Conservation (phyloP, 192 early-diverging fungal species). For the Backusella morwellensis region DNA sequence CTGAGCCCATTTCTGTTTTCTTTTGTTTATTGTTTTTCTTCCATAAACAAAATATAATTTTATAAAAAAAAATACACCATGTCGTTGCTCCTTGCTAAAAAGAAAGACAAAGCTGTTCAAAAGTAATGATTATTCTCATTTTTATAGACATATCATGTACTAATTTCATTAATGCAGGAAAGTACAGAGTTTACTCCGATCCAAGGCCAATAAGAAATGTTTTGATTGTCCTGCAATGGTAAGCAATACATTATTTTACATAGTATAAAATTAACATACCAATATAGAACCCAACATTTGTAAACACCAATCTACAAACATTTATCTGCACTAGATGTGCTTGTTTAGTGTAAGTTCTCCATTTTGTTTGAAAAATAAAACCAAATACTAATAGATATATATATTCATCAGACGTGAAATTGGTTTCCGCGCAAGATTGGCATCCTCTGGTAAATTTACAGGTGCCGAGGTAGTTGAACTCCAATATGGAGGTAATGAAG, state of each 20-base stretch:
- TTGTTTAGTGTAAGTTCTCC: neutral
- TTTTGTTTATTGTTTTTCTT: neutral
- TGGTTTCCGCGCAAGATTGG: neutral
- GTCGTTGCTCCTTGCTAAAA: neutral
- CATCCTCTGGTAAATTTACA: neutral
- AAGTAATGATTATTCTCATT: neutral
- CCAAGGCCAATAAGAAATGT: neutral
- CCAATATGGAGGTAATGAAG: neutral
- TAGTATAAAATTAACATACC: neutral
- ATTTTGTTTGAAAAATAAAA: neutral
- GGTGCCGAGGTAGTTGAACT: neutral
- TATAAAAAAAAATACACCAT: neutral
- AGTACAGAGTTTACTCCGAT: neutral
- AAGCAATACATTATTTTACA: neutral
- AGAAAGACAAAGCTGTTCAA: constrained; percentile 4
- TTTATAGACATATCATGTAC: neutral
- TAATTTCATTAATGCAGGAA: neutral
- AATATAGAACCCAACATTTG: neutral
- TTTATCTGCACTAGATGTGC: neutral
- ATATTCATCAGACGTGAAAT: neutral
- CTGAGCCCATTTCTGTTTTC: neutral
- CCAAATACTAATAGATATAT: neutral
- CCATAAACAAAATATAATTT: neutral
- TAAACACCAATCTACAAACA: neutral
- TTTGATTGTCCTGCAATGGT: constrained; percentile 7